phyloP scores from a whole-genome alignment of 2,329 filamentous ascomycete genomes.

The Diplodia scrobiculata region DNA sequence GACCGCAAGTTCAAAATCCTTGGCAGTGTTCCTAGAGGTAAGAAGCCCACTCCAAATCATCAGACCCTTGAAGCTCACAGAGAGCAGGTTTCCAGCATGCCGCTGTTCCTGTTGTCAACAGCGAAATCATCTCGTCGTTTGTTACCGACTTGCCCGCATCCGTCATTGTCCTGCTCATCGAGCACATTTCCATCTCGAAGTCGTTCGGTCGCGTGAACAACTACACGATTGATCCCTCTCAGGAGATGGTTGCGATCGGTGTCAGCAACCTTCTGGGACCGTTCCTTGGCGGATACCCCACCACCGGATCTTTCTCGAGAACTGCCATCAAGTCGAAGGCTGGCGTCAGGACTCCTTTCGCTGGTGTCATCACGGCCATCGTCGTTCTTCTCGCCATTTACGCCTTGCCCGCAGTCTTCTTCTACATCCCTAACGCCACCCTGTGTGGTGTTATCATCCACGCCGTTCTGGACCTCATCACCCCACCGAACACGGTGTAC shows the following conservation, averaged over 20 bases:
- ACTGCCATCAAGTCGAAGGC: slow-evolving; percentile 98
- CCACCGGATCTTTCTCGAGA: slow-evolving; percentile 92
- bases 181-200: slow-evolving; percentile 96
- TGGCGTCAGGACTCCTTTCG: slow-evolving; percentile 86
- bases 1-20: slow-evolving; percentile 74
- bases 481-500: slow-evolving; percentile 85
- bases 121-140: slow-evolving; percentile 67
- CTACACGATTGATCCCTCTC: slow-evolving; percentile 92
- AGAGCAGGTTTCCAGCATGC: slow-evolving; percentile 73
- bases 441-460: slow-evolving; percentile 92
- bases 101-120: slow-evolving; percentile 69
- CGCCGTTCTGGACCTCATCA: slow-evolving; percentile 89
- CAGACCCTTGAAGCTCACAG: neutral
- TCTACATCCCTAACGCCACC: slow-evolving; percentile 81
- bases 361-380: slow-evolving; percentile 81
- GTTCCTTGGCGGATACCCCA: slow-evolving; percentile 86
- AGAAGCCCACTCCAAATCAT: neutral
- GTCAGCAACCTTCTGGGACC: slow-evolving; percentile 86
- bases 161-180: slow-evolving; percentile 92
- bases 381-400: slow-evolving; percentile 90
- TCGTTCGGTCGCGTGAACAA: slow-evolving; percentile 96
- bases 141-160: slow-evolving; percentile 74
- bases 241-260: slow-evolving; percentile 93
- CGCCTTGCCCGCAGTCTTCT: slow-evolving; percentile 84
- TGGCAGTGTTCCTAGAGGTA: slow-evolving; percentile 67